Base-by-base conservation (phyloP, 2,329 filamentous ascomycete genomes). In the Colletotrichum spinosum region DNA sequence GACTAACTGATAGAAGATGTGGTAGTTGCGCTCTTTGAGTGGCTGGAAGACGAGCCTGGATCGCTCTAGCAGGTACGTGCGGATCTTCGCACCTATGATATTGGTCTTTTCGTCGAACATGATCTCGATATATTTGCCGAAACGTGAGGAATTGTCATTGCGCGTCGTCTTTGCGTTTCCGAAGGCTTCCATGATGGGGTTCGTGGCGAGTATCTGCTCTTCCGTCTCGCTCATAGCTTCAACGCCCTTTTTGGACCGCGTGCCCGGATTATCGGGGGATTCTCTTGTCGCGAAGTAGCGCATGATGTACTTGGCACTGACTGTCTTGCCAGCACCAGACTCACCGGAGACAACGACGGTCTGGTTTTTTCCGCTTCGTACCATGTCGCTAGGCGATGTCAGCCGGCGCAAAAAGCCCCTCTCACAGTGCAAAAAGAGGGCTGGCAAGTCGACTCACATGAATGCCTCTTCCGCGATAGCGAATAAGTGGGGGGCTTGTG, bases 251-350 rank as follows among this genome's bases (percentile, higher is more conserved):
- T 93, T 96, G 59, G 85, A 85, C 72, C 92, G 90, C 69, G 89
- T 90, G 53, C 91, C 90, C 13, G 93, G 91, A 76, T 94, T 92
- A 73, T 97, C 93, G 60, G 96, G 94, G 8, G 94, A 91, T 80
- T 97, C 96, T 87, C 96, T 90, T 48, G 96, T 99, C 68, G 96
- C 96, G 80, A 99, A 99, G 83, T 99, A 99, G 74, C 96, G 90
- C 96, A 99, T 99, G 77, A 99, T 98, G 81, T 99, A 98, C 83
- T 99, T 99, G 73, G 96, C 96, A 80, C 95, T 98, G 78, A 99
- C 96, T 6, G 96, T 99, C 84, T 99, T 99, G 75, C 96, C 96
- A 69, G 96, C 96, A 87, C 96, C 96, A 59, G 96, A 99, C 80
- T 99, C 96, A 77, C 96, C 96, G 41, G 96, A 99, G n/a, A 99